phyloP scores from a whole-genome alignment of 495 filamentous ascomycete species.

The Hypomontagnella monticulosa region DNA sequence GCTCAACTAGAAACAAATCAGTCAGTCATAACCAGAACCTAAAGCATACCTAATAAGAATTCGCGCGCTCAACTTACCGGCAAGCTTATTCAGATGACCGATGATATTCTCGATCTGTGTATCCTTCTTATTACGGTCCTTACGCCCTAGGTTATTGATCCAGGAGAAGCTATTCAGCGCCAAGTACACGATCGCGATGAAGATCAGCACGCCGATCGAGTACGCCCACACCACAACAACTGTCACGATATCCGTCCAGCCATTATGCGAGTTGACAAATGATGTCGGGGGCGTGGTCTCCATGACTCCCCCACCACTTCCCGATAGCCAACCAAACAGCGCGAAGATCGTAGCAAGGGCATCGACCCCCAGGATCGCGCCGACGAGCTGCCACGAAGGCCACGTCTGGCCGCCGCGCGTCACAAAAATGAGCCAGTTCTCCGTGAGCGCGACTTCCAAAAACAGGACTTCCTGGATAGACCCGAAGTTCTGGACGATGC shows the following conservation, averaged over 20 bases:
- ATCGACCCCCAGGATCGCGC: slow-evolving; percentile 82
- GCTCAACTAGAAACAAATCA: slow-evolving; percentile 65
- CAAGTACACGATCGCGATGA: slow-evolving; percentile 82
- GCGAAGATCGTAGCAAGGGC: slow-evolving; percentile 82
- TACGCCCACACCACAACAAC: slow-evolving; percentile 82
- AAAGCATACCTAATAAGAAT: neutral
- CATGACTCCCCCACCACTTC: slow-evolving; percentile 45
- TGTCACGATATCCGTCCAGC: slow-evolving; percentile 77
- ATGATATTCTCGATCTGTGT: slow-evolving; percentile 85
- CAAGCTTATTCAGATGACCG: slow-evolving; percentile 72
- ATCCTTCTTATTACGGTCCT: slow-evolving; percentile 76
- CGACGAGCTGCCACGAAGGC: slow-evolving; percentile 81
- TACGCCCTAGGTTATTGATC: slow-evolving; percentile 80
- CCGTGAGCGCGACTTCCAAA: slow-evolving; percentile 88
- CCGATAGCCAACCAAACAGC: slow-evolving; percentile 80
- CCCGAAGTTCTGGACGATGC: slow-evolving; percentile 87
- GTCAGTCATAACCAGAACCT: neutral
- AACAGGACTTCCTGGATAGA: slow-evolving; percentile 82
- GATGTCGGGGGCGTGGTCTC: slow-evolving; percentile 31
- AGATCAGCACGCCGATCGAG: slow-evolving; percentile 79
- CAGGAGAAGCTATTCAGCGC: slow-evolving; percentile 73
- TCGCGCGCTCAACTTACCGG: slow-evolving; percentile 29
- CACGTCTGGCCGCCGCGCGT: slow-evolving; percentile 85
- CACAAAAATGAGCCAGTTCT: slow-evolving; percentile 97
- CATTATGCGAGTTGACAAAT: slow-evolving; percentile 59